Conservation (phyloP, 345 rosid genomes). For the Sonneratia alba region DNA sequence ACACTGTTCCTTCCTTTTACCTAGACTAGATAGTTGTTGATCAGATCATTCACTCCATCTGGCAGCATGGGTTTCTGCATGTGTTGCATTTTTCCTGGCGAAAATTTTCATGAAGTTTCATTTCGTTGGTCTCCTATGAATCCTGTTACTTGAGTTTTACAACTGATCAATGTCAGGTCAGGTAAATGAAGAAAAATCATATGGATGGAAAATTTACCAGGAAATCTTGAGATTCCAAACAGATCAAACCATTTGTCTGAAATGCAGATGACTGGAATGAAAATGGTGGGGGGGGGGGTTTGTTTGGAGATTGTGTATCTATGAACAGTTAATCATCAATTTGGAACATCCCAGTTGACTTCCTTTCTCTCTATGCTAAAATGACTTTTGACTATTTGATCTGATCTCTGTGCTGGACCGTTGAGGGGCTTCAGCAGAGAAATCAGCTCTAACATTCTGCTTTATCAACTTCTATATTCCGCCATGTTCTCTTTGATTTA, state of each 20-base stretch:
- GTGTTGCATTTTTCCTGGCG: background rate
- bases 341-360: background rate
- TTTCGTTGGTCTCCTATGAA: background rate
- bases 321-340: background rate
- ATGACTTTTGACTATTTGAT: background rate
- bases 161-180: background rate
- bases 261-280: too few species aligned
- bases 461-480: background rate
- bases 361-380: background rate
- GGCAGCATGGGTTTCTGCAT: background rate
- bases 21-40: background rate
- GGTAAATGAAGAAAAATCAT: background rate
- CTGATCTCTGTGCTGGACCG: background rate
- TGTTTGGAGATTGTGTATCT: background rate
- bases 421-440: background rate
- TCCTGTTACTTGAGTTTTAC: background rate
- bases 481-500: background rate
- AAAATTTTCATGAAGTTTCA: background rate
- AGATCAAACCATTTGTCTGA: too few species aligned
- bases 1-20: background rate
- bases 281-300: background rate
- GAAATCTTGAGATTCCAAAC: too few species aligned
- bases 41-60: background rate
- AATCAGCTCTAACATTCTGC: conserved; percentile 1
- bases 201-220: background rate